phyloP scores from a whole-genome alignment of 148 eudicot genomes.

The Rhododendron ovatum region DNA sequence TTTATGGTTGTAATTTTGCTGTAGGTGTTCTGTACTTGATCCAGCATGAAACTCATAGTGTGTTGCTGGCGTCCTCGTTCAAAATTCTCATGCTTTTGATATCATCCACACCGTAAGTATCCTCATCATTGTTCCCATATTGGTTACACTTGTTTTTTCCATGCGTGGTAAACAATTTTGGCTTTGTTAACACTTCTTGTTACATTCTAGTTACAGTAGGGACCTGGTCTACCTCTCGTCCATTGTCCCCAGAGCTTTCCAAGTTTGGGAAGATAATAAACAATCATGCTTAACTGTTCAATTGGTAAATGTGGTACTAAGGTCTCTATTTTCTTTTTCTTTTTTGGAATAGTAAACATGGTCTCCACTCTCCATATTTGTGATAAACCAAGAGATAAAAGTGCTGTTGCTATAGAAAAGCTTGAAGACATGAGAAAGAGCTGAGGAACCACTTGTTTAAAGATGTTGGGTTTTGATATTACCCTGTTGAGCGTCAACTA shows the following conservation, averaged over 20 bases:
- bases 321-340: not conserved
- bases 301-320: not conserved
- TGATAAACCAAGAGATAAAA: not conserved
- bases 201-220: not conserved
- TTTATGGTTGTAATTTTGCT: conserved; percentile 14
- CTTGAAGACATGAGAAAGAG: conserved; percentile 3
- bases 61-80: conserved; percentile 65
- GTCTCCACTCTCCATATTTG: not conserved
- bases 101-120: conserved; percentile 87
- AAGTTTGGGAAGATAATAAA: not conserved
- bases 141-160: not conserved
- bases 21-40: conserved; percentile 77
- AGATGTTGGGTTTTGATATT: not conserved
- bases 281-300: not conserved
- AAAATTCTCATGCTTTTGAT: conserved; percentile 77
- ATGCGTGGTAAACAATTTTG: not conserved
- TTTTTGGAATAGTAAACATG: not conserved
- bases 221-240: not conserved
- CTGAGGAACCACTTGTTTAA: not conserved
- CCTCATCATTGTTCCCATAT: not conserved
- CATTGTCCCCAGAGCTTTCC: not conserved
- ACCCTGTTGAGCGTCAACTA: not conserved
- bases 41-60: conserved; percentile 66
- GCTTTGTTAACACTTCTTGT: not conserved
- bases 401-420: not conserved